phyloP scores from a whole-genome alignment of 345 rosid genomes.

The Erucastrum elatum region DNA sequence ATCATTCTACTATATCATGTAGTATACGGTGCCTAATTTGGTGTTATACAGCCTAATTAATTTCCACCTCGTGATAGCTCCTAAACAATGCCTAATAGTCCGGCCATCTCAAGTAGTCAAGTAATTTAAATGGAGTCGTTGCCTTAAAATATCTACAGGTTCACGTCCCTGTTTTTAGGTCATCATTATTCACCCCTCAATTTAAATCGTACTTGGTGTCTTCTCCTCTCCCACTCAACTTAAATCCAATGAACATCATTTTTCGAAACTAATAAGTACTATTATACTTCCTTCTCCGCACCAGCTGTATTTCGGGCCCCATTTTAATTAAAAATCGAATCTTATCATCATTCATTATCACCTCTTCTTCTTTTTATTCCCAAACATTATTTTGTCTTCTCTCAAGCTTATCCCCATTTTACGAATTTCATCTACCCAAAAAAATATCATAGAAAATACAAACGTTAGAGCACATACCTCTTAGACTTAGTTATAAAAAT shows the following conservation, averaged over 20 bases:
- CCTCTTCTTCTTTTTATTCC: constrained; percentile 3
- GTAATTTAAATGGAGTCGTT: neutral
- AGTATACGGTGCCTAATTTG: neutral
- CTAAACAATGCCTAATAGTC: neutral
- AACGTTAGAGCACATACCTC: neutral
- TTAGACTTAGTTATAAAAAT: neutral
- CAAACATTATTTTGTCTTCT: constrained; percentile 31
- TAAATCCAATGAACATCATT: constrained; percentile 6
- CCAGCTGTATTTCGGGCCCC: constrained; percentile 36
- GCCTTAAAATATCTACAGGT: constrained; percentile 1
- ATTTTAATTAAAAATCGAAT: constrained; percentile 26
- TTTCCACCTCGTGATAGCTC: neutral
- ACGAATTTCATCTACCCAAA: constrained; percentile 1
- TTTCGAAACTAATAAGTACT: neutral
- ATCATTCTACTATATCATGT: neutral
- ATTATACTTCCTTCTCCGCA: neutral
- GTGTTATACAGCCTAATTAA: constrained; percentile 8
- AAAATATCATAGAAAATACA: neutral
- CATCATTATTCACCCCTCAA: neutral
- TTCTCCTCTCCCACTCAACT: constrained; percentile 25
- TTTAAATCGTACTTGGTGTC: constrained; percentile 26
- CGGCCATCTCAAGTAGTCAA: neutral
- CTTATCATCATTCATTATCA: constrained; percentile 35
- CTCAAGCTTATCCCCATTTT: constrained; percentile 28
- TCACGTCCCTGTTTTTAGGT: constrained; percentile 2